Evolutionary conservation across 1,284 basidiomycete species (phyloP).

Genomic region (Ganoderma lucidum): DNA sequence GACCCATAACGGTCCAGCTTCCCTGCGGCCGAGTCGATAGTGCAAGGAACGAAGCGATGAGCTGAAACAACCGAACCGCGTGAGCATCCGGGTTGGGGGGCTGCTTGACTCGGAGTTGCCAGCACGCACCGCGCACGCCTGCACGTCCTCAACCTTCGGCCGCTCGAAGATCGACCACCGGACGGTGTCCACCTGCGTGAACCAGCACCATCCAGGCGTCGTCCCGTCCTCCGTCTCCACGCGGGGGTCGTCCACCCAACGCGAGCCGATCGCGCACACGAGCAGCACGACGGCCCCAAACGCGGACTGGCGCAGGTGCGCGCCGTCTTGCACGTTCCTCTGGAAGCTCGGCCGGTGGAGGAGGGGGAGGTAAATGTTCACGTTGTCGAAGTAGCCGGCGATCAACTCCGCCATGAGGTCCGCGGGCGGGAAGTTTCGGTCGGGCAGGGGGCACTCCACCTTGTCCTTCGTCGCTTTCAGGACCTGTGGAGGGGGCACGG

Average conservation of each 20-base stretch:
- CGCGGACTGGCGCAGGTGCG: slow-evolving; percentile 51
- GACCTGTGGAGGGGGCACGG: not conserved
- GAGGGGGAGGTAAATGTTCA: slow-evolving; percentile 53
- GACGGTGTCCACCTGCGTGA: slow-evolving; percentile 66
- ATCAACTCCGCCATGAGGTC: slow-evolving; percentile 47
- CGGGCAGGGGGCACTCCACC: slow-evolving; percentile 7
- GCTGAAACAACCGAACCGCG: slow-evolving; percentile 60
- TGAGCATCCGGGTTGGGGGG: slow-evolving; percentile 72
- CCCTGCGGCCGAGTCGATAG: slow-evolving; percentile 34
- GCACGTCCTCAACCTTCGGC: slow-evolving; percentile 78
- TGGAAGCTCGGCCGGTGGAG: slow-evolving; percentile 60
- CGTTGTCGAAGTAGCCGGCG: slow-evolving; percentile 54
- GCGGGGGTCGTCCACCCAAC: slow-evolving; percentile 60
- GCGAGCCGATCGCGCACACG: slow-evolving; percentile 59
- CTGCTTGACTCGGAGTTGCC: too few species aligned
- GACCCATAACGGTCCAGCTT: slow-evolving; percentile 52
- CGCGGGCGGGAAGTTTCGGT: slow-evolving; percentile 16
- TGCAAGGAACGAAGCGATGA: slow-evolving; percentile 48
- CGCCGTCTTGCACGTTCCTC: slow-evolving; percentile 45
- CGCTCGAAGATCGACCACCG: slow-evolving; percentile 59
- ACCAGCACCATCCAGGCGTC: slow-evolving; percentile 81
- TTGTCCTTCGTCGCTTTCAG: not conserved
- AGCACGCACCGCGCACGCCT: slow-evolving; percentile 58
- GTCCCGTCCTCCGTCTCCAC: slow-evolving; percentile 59
- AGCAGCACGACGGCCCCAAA: slow-evolving; percentile 60